Conservation (phyloP, 2,329 filamentous ascomycete genomes). For the Penicillium sp. region DNA sequence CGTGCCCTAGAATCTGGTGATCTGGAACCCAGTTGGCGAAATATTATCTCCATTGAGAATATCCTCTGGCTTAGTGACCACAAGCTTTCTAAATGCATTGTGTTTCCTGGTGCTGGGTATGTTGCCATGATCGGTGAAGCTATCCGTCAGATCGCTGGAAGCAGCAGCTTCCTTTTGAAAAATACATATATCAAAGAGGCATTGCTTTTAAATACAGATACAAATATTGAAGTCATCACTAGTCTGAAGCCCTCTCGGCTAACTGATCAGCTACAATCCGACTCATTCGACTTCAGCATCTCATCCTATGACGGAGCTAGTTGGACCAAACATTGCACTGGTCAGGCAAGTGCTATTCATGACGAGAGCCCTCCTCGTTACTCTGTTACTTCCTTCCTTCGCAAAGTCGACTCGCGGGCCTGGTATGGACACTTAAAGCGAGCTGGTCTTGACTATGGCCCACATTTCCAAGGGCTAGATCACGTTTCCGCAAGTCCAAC, state of each 20-base stretch:
- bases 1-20: constrained; percentile 33
- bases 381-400: too few species aligned
- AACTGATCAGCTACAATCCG: neutral
- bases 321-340: neutral
- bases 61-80: constrained; percentile 39
- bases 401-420: neutral
- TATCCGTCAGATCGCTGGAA: constrained; percentile 16
- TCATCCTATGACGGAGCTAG: neutral
- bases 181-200: too few species aligned
- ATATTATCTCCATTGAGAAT: constrained; percentile 29
- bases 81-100: constrained; percentile 21
- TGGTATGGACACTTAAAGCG: constrained; percentile 14
- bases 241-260: neutral
- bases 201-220: neutral
- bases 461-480: constrained; percentile 7
- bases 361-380: too few species aligned
- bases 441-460: constrained; percentile 13
- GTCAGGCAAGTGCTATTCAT: neutral
- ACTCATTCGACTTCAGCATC: neutral
- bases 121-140: constrained; percentile 31
- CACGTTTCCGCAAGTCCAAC: constrained; percentile 1
- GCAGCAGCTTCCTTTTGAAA: too few species aligned
- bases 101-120: constrained; percentile 33
- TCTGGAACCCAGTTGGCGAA: constrained; percentile 46
- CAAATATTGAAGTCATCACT: neutral